phyloP scores from a whole-genome alignment of 1,284 basidiomycete genomes.

The Puccinia polysora region DNA sequence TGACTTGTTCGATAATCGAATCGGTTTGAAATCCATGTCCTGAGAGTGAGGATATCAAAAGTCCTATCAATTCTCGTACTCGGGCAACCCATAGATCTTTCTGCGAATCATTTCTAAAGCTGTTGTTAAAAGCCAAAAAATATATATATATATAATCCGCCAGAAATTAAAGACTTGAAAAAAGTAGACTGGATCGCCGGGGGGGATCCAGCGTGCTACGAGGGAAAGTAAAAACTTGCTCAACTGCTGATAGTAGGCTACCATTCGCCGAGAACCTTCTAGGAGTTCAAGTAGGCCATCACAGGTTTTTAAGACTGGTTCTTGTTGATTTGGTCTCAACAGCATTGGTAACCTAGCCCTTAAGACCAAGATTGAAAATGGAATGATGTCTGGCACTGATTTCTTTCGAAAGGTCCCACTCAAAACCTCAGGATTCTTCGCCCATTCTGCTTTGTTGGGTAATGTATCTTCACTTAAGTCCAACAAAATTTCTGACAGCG shows the following conservation, averaged over 20 bases:
- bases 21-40: conserved; percentile 10
- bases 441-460: neutral
- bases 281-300: conserved; percentile 12
- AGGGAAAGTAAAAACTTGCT: neutral
- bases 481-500: conserved; percentile 5
- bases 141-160: neutral
- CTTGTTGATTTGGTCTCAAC: neutral
- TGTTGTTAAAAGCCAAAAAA: neutral
- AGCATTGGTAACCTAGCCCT: conserved; percentile 14
- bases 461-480: neutral
- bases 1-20: neutral
- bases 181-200: too few species aligned
- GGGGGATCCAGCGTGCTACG: neutral
- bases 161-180: too few species aligned
- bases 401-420: neutral
- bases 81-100: conserved; percentile 5
- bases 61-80: neutral
- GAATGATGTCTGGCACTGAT: conserved; percentile 6
- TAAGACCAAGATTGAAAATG: conserved; percentile 16
- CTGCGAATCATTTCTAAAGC: neutral
- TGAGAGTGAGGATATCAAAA: neutral
- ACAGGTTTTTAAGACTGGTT: neutral
- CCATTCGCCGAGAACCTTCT: conserved; percentile 16
- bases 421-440: too few species aligned
- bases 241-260: neutral